These are phyloP conservation scores for Oldenlandia corymbosa DNA, from an alignment of 257 asterid species.

Conservation along the genomic window DNA sequence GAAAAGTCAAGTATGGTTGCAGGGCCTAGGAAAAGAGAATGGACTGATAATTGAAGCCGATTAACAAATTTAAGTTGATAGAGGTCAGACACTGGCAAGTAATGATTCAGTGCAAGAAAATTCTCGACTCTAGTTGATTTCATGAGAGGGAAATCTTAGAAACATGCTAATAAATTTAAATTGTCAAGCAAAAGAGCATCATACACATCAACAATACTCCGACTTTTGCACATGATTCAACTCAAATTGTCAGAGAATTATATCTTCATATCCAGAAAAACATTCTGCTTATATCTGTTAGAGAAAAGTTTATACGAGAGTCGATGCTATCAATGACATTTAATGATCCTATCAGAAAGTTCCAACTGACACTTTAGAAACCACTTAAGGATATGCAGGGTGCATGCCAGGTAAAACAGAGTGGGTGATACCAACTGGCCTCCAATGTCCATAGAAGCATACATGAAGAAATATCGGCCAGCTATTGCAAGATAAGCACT, in stretches of 20 bases:
- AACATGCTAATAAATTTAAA: too few species aligned
- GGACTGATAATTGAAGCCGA: background rate
- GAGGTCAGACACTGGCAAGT: background rate
- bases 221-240: background rate
- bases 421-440: background rate
- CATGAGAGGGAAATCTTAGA: background rate
- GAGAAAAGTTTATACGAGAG: background rate
- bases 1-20: background rate
- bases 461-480: background rate
- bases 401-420: background rate
- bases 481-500: background rate
- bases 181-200: background rate
- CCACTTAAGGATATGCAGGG: background rate
- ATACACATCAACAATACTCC: background rate
- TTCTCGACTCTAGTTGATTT: background rate
- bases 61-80: background rate
- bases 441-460: background rate
- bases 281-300: background rate
- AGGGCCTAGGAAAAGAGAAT: background rate
- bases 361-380: background rate
- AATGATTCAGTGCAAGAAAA: background rate
- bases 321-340: background rate
- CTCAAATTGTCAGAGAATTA: background rate
- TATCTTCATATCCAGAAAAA: background rate
- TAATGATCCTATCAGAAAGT: slow-evolving; percentile 3